Base-by-base conservation (phyloP, 2,329 filamentous ascomycete species). In the Canariomyces notabilis region DNA sequence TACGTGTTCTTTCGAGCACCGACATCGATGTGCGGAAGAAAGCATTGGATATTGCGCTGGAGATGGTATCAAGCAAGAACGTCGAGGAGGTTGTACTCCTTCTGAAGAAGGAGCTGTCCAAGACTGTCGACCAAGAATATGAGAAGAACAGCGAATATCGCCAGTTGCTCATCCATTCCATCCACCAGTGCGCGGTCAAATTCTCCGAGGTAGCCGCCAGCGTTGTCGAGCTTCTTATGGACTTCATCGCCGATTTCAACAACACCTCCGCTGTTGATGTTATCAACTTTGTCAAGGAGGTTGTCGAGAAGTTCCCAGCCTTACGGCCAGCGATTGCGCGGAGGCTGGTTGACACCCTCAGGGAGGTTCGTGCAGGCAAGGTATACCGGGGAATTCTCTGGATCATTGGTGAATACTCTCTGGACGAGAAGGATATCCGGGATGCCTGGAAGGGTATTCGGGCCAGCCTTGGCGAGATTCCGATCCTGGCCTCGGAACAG, bases 31-130 rank as follows among this genome's bases (percentile, higher is more conserved):
- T 98, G 43, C 83, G 93, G 60, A 84, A 84, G 67, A 97, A 97
- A 69, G 89, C 91, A 14, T 78, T 98, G 21, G 77, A 80, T 46
- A 87, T 98, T 60, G 90, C 90, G 11, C 75, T 98, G 65, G 90
- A 96, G 56, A 97, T 98, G 93, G 89, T 98, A 5, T 93, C 91
- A 0, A 96, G 90, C 78, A 95, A 95, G 72, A 98, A 98, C 56
- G 90, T 98, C 6, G 93, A 97, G 64, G 93, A 98, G 62, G 93
- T 98, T 12, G 87, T 98, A 18, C 79, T 97, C 61, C 76, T 98
- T 1, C 75, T 98, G 50, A 98, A 98, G 75, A 98, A 98, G 67
- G 93, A 98, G 64, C 79, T 98, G 21, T 83, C 89, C 53, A 98
- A 97, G 77, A 98, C 93, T 0, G 89, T 97, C 35, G 90, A 98